These are phyloP conservation scores for Blumeria hordei DNA, from an alignment of 2,329 filamentous ascomycete genomes.

Conservation along the genomic window DNA sequence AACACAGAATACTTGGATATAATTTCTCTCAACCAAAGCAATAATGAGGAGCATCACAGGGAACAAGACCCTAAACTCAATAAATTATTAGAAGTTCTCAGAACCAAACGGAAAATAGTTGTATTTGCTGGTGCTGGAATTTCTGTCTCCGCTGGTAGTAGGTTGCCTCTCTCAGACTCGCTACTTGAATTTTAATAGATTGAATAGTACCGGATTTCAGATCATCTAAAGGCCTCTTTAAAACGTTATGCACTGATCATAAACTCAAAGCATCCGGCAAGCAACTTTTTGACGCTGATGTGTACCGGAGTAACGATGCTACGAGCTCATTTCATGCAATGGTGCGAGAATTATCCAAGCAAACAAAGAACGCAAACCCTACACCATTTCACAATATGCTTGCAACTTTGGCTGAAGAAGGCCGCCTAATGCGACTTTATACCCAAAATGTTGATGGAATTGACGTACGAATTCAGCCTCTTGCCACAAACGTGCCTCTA, in stretches of 20 bases:
- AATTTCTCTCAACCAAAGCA: slow-evolving; percentile 22
- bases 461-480: slow-evolving; percentile 58
- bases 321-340: slow-evolving; percentile 88
- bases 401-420: slow-evolving; percentile 69
- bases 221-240: slow-evolving; percentile 74
- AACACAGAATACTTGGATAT: slow-evolving; percentile 69
- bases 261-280: slow-evolving; percentile 86
- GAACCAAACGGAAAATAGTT: slow-evolving; percentile 86
- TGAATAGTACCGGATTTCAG: slow-evolving; percentile 72
- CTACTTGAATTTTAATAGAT: slow-evolving; percentile 4
- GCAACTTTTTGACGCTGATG: slow-evolving; percentile 87
- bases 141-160: slow-evolving; percentile 82
- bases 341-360: slow-evolving; percentile 67
- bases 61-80: slow-evolving; percentile 39
- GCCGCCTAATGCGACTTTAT: slow-evolving; percentile 70
- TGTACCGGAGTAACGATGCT: slow-evolving; percentile 77
- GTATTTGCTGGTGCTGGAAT: slow-evolving; percentile 93
- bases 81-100: slow-evolving; percentile 47
- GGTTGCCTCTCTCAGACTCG: slow-evolving; percentile 17
- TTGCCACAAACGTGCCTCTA: slow-evolving; percentile 61
- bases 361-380: slow-evolving; percentile 54
- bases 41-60: slow-evolving; percentile 20
- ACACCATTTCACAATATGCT: slow-evolving; percentile 86
- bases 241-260: slow-evolving; percentile 60
- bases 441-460: slow-evolving; percentile 95